phyloP scores from a whole-genome alignment of 2,329 filamentous ascomycete genomes.

The Leptodontidium sp. region DNA sequence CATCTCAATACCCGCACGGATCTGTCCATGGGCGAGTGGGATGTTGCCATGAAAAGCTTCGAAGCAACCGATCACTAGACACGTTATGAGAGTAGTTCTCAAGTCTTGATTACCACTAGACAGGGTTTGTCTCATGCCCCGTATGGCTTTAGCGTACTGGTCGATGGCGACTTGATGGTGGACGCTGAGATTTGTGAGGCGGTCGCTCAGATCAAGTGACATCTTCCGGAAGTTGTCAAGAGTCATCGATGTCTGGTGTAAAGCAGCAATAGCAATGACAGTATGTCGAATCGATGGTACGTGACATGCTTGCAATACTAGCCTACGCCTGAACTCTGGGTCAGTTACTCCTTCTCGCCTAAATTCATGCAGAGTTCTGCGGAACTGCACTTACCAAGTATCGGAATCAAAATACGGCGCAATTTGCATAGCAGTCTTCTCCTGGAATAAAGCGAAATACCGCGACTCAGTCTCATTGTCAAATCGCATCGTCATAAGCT shows the following conservation, averaged over 20 bases:
- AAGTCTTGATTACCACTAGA: slow-evolving; percentile 27
- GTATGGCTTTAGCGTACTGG: slow-evolving; percentile 30
- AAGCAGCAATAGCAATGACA: slow-evolving; percentile 20
- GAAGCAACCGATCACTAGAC: slow-evolving; percentile 27
- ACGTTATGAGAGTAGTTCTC: slow-evolving; percentile 29
- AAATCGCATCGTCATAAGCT: not conserved
- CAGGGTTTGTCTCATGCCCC: slow-evolving; percentile 19
- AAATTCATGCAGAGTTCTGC: not conserved
- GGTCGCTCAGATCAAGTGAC: not conserved
- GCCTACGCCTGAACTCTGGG: not conserved
- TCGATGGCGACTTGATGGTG: slow-evolving; percentile 26
- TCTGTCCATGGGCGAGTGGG: slow-evolving; percentile 26
- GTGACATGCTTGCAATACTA: slow-evolving; percentile 28
- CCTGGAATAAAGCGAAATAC: slow-evolving; percentile 28
- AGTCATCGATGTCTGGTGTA: slow-evolving; percentile 8
- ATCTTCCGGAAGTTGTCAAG: not conserved
- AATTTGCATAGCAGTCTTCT: slow-evolving; percentile 20
- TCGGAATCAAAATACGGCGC: slow-evolving; percentile 21
- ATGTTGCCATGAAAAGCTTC: slow-evolving; percentile 30
- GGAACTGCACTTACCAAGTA: slow-evolving; percentile 13
- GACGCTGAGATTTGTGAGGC: not conserved
- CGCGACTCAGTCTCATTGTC: slow-evolving; percentile 20
- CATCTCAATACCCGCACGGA: slow-evolving; percentile 26
- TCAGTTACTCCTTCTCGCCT: not conserved
- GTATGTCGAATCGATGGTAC: slow-evolving; percentile 22